Base-by-base conservation (phyloP, 2,329 filamentous ascomycete genomes). In the Penicillium janthinellum region DNA sequence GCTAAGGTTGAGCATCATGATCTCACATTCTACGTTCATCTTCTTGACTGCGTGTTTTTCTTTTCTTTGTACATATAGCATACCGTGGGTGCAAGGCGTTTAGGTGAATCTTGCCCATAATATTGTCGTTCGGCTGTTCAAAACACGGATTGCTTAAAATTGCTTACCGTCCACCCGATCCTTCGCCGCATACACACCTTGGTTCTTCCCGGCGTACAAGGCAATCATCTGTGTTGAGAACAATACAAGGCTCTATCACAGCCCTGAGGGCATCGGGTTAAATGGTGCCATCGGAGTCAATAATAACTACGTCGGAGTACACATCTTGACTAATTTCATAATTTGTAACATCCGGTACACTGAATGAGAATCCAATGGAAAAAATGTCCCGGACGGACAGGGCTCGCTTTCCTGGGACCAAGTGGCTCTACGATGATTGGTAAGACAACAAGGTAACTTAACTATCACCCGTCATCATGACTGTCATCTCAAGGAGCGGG, bases 31-130 rank as follows among this genome's bases (percentile, higher is more conserved):
- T 37, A 11, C 31, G 15, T 31, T 22, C 2, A 25, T 37, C 31
- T 37, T 25, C 28, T 35, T 28, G 3, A 5, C 47, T 15, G 3
- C 8, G 3, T n/a, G n/a, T 20, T 11, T 50, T 50, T 50, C 31
- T 10, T 50, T 50, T 37, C 48, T 37, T n/a, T 35, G 48, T 35
- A 50, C 44, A 47, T 47, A 47, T 17, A 39, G 49, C 49, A 25
- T 35, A 35, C 28, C n/a, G 34, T 34, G 45, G 31, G 45, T 51
- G 49, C 35, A 51, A 51, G 49, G 49, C 49, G 49, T 51, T 51
- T 39, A 39, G 49, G 49, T 25, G 31, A 51, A 39, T 51, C 17
- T 22, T 39, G 12, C 37, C 49, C 12, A 5, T 37, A 3, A 51
- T 11, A 38, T 51, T 51, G n/a, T 34, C 48, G 6, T 11, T 38